Evolutionary conservation across 192 early-diverging fungal genomes (phyloP).

Genomic region (Podila epicladia): DNA sequence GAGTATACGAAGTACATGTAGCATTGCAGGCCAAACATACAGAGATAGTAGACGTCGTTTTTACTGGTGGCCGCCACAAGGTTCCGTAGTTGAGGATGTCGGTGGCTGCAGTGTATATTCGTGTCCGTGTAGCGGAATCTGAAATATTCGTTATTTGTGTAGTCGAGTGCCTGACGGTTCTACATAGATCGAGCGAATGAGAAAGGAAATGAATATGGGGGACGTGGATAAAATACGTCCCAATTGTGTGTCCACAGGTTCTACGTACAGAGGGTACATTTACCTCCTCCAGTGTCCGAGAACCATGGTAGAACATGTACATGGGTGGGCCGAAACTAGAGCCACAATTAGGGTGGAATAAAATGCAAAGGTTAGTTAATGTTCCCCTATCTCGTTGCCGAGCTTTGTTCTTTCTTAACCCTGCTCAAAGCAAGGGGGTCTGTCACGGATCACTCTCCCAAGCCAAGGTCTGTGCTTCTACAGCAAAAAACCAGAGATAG

Average conservation of each 20-base stretch:
- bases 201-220: not conserved
- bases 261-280: too few relatives aligned
- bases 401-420: too few relatives aligned
- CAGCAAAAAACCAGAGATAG: not conserved
- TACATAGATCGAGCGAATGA: not conserved
- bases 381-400: too few relatives aligned
- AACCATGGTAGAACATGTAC: not conserved
- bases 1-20: not conserved
- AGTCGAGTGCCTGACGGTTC: slow-evolving; percentile 28
- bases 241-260: too few relatives aligned
- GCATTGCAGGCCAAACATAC: slow-evolving; percentile 7
- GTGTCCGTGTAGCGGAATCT: slow-evolving; percentile 46
- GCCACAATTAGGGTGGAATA: not conserved
- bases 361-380: not conserved
- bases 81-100: slow-evolving; percentile 38
- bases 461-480: too few relatives aligned
- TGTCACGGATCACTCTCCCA: too few relatives aligned
- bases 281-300: slow-evolving; percentile 9
- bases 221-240: too few relatives aligned
- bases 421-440: too few relatives aligned
- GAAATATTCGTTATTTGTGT: slow-evolving; percentile 24
- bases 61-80: slow-evolving; percentile 40
- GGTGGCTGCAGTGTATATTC: slow-evolving; percentile 36
- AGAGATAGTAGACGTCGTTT: slow-evolving; percentile 43
- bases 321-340: not conserved